phyloP scores from a whole-genome alignment of 1,284 basidiomycete species.

The Phenoliferia sp. region DNA sequence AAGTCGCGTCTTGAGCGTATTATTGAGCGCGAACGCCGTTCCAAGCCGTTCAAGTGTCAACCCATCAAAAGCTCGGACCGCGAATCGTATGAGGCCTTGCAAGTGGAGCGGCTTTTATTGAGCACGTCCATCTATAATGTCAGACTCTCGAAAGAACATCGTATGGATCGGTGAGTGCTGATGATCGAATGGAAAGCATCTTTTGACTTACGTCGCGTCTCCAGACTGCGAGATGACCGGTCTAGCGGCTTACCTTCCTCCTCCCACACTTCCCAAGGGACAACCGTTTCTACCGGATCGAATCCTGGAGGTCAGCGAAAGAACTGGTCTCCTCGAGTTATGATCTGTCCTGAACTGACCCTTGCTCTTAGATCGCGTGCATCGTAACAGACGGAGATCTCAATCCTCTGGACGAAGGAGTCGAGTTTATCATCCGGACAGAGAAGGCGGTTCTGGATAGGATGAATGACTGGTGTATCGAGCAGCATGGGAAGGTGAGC shows the following conservation, averaged over 20 bases:
- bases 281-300: conserved; percentile 25
- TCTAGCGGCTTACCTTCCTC: conserved; percentile 22
- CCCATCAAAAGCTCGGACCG: too few relatives aligned
- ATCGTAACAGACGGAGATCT: conserved; percentile 50
- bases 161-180: conserved; percentile 24
- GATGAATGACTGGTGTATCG: conserved; percentile 37
- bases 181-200: background rate
- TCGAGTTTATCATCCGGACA: conserved; percentile 50
- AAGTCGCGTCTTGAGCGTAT: too few relatives aligned
- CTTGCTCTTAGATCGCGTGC: conserved; percentile 38
- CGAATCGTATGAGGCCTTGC: too few relatives aligned
- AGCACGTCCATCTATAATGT: background rate
- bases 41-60: too few relatives aligned
- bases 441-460: conserved; percentile 47
- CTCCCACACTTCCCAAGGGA: conserved; percentile 9
- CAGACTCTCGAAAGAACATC: conserved; percentile 9
- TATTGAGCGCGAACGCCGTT: too few relatives aligned
- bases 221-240: conserved; percentile 35
- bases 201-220: background rate
- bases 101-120: too few relatives aligned
- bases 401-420: conserved; percentile 49
- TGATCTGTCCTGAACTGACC: background rate
- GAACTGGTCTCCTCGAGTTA: background rate
- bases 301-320: conserved; percentile 32
- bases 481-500: conserved; percentile 33